Conservation (phyloP, 768 basidiomycete species). For the Naematelia aurantialba region DNA sequence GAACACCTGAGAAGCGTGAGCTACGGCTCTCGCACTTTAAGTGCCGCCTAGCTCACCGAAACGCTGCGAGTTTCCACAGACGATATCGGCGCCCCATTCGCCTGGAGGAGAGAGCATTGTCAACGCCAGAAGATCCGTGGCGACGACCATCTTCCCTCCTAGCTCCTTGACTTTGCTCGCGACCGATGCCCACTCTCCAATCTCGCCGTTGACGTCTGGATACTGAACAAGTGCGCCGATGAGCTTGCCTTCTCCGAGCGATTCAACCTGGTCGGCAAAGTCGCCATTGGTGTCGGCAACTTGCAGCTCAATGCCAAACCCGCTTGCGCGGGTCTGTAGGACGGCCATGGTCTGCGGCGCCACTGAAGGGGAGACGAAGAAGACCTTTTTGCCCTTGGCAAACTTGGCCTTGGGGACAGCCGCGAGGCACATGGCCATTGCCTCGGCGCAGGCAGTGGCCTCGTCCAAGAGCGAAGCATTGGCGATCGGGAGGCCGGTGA, state of each 20-base stretch:
- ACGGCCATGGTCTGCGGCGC: constrained; percentile 86
- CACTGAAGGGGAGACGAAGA: constrained; percentile 78
- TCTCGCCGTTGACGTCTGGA: constrained; percentile 79
- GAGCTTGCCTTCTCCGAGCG: constrained; percentile 55
- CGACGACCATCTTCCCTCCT: constrained; percentile 79
- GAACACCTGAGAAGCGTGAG: constrained; percentile 59
- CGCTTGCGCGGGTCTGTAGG: constrained; percentile 82
- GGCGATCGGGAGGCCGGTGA: constrained; percentile 91
- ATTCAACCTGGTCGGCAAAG: constrained; percentile 57
- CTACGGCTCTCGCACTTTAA: neutral
- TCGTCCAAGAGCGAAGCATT: constrained; percentile 95
- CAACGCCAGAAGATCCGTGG: constrained; percentile 87
- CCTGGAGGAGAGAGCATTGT: constrained; percentile 92
- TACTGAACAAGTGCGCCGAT: constrained; percentile 92
- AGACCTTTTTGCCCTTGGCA: constrained; percentile 71
- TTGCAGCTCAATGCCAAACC: constrained; percentile 81
- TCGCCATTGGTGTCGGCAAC: constrained; percentile 61
- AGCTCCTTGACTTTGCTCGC: constrained; percentile 65
- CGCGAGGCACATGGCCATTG: constrained; percentile 89
- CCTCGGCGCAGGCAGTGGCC: constrained; percentile 90
- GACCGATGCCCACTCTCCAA: constrained; percentile 68
- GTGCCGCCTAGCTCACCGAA: constrained; percentile 62
- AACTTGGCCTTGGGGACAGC: constrained; percentile 50
- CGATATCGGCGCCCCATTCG: constrained; percentile 98
- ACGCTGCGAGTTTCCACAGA: constrained; percentile 87